Evolutionary conservation across 192 early-diverging fungal species (phyloP), one percentile per base, ranked within the genome.

Genomic region (Geranomyces variabilis): DNA sequence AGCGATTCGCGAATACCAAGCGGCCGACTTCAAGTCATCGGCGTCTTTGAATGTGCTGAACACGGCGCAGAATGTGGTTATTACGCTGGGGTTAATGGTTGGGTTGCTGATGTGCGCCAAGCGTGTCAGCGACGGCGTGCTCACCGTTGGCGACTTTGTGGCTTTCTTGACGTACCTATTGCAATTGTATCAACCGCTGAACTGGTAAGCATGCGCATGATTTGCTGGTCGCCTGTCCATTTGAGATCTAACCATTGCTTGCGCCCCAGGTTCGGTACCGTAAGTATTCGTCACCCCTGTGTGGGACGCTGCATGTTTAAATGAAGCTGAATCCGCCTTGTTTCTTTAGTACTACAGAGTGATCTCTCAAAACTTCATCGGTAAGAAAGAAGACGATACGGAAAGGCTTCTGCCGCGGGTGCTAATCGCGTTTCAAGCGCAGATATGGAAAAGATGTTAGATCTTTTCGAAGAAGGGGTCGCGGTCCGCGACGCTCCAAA

Each of bases 371-470:
- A 83, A 79, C 66, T 83, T 81, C 59, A 63, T 85, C 56, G 96
- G 36, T 41, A 10, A 41, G 36, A 41, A 41, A 41, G 36, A 41
- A 10, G 5, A 41, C 5, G 10, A 41, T 41, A 41, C 36, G 5
- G 36, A 3, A 41, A 10, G 36, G n/a, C n/a, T n/a, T n/a, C n/a
- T n/a, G n/a, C n/a, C 36, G 36, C 36, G 10, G 36, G 3, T 10
- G 36, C 36, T 41, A 7, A 41, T 41, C 10, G 36, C 10, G 36
- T 10, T 41, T 41, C 36, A 41, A 41, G 3, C 10, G 10, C 36
- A 41, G 96, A 98, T 70, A 97, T 97, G 96, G 97, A 99, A 76
- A 95, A 96, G 71, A 94, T 99, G 89, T 84, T 99, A 22, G 90
- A 92, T 47, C 73, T 86, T 0, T 83, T 93, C n/a, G 83, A 94